Percentiles rank a stretch among this genome's conserved stretches.
Conservation (phyloP, 257 asterid genomes). For the Solanum medicagineum region DNA sequence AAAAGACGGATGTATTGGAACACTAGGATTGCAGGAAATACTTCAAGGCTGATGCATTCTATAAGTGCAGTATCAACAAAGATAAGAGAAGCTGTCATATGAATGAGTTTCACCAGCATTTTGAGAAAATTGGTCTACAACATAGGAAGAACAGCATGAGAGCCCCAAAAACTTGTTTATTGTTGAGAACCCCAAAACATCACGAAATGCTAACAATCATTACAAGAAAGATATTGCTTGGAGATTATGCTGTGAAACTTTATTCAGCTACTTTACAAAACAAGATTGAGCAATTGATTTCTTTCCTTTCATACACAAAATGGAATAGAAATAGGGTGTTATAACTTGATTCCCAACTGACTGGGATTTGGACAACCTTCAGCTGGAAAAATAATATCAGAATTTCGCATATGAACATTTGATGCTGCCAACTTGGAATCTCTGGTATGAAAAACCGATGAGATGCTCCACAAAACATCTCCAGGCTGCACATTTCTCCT, state of each 20-base stretch:
- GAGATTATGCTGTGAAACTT: slow-evolving; percentile 1
- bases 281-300: background rate
- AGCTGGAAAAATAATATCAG: slow-evolving; percentile 51
- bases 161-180: background rate
- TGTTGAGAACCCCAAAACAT: background rate
- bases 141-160: background rate
- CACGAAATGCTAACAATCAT: background rate
- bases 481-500: slow-evolving; percentile 13
- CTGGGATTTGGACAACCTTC: slow-evolving; percentile 1
- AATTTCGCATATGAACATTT: slow-evolving; percentile 58
- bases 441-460: slow-evolving; percentile 23
- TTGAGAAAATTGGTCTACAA: background rate
- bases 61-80: background rate
- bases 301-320: background rate
- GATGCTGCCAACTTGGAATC: slow-evolving; percentile 25
- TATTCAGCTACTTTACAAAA: slow-evolving; percentile 8
- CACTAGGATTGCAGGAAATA: background rate
- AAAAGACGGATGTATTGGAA: too few relatives aligned
- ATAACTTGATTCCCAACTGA: background rate
- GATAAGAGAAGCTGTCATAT: background rate
- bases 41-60: background rate
- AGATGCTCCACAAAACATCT: slow-evolving; percentile 66
- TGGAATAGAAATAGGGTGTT: background rate
- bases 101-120: background rate
- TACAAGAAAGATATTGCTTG: background rate